These are phyloP conservation scores for Paxillus rubicundulus DNA, from an alignment of 768 basidiomycete species.

Conservation along the genomic window DNA sequence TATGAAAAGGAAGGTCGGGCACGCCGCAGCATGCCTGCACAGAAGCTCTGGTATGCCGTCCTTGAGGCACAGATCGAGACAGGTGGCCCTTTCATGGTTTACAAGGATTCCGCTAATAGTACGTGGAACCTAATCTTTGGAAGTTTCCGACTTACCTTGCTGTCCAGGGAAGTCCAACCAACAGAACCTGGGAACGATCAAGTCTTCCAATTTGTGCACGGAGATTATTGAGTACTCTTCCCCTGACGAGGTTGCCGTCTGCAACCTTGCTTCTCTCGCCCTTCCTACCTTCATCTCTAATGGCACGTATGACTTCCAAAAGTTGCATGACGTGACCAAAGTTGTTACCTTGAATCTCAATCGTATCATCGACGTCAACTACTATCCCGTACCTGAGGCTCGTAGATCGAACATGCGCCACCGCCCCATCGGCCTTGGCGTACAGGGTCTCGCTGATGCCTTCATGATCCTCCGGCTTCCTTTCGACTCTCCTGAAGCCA, in stretches of 20 bases:
- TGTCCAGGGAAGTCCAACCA: constrained; percentile 93
- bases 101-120: constrained; percentile 97
- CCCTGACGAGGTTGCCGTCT: constrained; percentile 96
- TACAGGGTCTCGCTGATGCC: constrained; percentile 95
- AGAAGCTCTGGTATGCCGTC: constrained; percentile 98
- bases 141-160: neutral
- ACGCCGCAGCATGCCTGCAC: constrained; percentile 82
- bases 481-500: constrained; percentile 87
- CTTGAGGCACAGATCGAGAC: constrained; percentile 98
- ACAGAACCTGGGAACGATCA: constrained; percentile 97
- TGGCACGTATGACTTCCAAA: constrained; percentile 89
- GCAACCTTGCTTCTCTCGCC: constrained; percentile 96
- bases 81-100: constrained; percentile 98
- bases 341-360: constrained; percentile 93
- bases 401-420: constrained; percentile 94
- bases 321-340: constrained; percentile 90
- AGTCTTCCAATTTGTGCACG: constrained; percentile 98
- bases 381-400: constrained; percentile 92
- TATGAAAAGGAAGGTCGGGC: constrained; percentile 92
- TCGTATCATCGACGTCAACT: constrained; percentile 91
- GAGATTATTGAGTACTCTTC: constrained; percentile 99
- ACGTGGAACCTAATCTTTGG: constrained; percentile 26
- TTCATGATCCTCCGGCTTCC: constrained; percentile 98
- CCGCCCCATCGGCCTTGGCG: constrained; percentile 95
- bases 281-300: constrained; percentile 87